Conservation (phyloP, 2,329 filamentous ascomycete species). For the Talaromyces funiculosus region DNA sequence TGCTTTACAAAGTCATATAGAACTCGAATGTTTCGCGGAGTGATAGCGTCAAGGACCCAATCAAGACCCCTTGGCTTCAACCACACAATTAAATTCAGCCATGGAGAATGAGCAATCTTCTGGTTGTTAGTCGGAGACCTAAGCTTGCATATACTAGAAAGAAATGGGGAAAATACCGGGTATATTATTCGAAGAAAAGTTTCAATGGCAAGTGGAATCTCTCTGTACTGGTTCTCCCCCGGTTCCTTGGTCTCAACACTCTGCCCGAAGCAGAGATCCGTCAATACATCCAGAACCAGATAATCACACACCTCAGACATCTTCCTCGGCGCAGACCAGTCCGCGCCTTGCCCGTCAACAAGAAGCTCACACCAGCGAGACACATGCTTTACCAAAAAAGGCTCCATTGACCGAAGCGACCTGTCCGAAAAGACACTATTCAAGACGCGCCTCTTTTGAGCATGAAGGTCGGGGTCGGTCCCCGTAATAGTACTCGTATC, state of each 20-base stretch:
- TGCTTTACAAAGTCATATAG: slow-evolving; percentile 2
- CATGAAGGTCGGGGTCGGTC: not conserved
- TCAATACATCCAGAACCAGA: slow-evolving; percentile 7
- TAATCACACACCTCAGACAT: not conserved
- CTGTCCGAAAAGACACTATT: slow-evolving; percentile 6
- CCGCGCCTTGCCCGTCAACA: not conserved
- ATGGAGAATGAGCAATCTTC: slow-evolving; percentile 7
- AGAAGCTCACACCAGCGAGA: slow-evolving; percentile 2
- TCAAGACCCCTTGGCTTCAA: slow-evolving; percentile 10
- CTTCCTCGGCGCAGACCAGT: not conserved
- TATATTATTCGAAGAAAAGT: not conserved
- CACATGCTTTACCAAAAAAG: slow-evolving; percentile 1
- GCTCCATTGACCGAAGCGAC: not conserved
- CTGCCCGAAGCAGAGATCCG: slow-evolving; percentile 8
- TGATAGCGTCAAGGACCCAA: not conserved
- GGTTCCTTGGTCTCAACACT: slow-evolving; percentile 6
- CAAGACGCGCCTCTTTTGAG: not conserved
- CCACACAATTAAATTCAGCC: slow-evolving; percentile 4
- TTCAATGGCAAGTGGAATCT: not conserved
- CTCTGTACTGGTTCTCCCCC: not conserved
- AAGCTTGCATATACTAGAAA: not conserved
- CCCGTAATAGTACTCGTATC: not conserved
- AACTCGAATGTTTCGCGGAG: not conserved
- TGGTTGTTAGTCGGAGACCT: not conserved
- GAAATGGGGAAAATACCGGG: not conserved